Percentiles rank a stretch among this genome's conserved stretches.
Conservation (phyloP, 1,139 yeast genomes). For the Diutina neorugosa region DNA sequence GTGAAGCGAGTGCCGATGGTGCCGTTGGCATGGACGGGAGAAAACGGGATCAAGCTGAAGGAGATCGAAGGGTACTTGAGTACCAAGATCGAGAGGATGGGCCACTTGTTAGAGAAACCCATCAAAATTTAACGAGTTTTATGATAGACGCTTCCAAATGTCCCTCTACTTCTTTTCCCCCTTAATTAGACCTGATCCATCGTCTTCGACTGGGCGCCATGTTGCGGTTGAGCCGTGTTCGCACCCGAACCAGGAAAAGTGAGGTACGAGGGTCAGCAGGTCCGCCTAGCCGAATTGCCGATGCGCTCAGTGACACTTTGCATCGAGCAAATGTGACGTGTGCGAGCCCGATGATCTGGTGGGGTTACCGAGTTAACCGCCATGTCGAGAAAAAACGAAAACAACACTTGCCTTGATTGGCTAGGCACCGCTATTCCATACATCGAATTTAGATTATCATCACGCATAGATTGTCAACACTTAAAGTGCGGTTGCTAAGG, state of each 20-base stretch:
- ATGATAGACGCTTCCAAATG: neutral
- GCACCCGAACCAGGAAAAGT: neutral
- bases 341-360: neutral
- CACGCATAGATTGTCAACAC: neutral
- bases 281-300: neutral
- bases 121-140: slow-evolving; percentile 10
- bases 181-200: no score
- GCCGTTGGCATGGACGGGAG: slow-evolving; percentile 77
- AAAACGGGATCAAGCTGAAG: slow-evolving; percentile 58
- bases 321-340: neutral
- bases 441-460: neutral
- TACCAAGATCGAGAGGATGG: slow-evolving; percentile 95
- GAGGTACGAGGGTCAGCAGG: neutral
- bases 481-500: no score
- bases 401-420: neutral
- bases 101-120: slow-evolving; percentile 69
- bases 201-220: no score
- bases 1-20: slow-evolving; percentile 91
- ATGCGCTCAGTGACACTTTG: neutral
- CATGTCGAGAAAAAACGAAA: neutral
- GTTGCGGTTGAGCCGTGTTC: neutral
- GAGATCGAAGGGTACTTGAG: slow-evolving; percentile 90
- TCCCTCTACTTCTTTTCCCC: neutral
- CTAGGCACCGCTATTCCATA: neutral
- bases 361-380: neutral